These are phyloP conservation scores for Aspergillus alliaceus DNA, from an alignment of 2,329 filamentous ascomycete genomes.

Conservation along the genomic window DNA sequence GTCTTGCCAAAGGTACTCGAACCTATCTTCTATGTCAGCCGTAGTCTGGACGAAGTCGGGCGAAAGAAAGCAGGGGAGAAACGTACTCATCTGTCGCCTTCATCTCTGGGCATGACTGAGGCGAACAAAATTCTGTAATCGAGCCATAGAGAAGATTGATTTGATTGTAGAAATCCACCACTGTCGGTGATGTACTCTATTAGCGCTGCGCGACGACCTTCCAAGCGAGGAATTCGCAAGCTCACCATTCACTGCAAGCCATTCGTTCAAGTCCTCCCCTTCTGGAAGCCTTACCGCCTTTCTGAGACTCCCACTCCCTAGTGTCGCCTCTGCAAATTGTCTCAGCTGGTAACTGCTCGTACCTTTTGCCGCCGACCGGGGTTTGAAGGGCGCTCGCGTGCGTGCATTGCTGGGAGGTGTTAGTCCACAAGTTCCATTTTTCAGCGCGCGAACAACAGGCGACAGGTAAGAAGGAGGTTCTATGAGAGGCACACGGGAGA, in stretches of 20 bases:
- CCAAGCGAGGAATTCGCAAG: not conserved
- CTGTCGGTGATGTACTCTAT: slow-evolving; percentile 46
- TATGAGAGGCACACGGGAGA: slow-evolving; percentile 26
- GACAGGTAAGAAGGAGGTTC: slow-evolving; percentile 38
- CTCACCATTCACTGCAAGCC: slow-evolving; percentile 94
- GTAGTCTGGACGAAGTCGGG: slow-evolving; percentile 9
- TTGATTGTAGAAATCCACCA: slow-evolving; percentile 99
- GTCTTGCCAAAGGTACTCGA: slow-evolving; percentile 99
- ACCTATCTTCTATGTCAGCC: slow-evolving; percentile 52
- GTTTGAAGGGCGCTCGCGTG: slow-evolving; percentile 87
- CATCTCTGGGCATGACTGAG: slow-evolving; percentile 97
- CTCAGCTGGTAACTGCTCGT: slow-evolving; percentile 90
- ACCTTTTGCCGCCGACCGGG: slow-evolving; percentile 78
- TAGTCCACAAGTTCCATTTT: slow-evolving; percentile 41
- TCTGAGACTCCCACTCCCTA: slow-evolving; percentile 89
- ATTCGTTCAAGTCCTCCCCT: slow-evolving; percentile 96
- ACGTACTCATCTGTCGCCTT: slow-evolving; percentile 96
- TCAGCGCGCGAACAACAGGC: slow-evolving; percentile 34
- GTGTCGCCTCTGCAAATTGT: slow-evolving; percentile 96
- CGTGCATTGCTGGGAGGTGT: slow-evolving; percentile 71
- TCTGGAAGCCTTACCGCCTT: slow-evolving; percentile 97
- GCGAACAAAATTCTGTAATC: slow-evolving; percentile 98
- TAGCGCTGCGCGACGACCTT: not conserved
- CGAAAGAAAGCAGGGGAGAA: not conserved
- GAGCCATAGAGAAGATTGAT: slow-evolving; percentile 98